phyloP scores from a whole-genome alignment of 495 filamentous ascomycete species.

The Neohortaea acidophila region DNA sequence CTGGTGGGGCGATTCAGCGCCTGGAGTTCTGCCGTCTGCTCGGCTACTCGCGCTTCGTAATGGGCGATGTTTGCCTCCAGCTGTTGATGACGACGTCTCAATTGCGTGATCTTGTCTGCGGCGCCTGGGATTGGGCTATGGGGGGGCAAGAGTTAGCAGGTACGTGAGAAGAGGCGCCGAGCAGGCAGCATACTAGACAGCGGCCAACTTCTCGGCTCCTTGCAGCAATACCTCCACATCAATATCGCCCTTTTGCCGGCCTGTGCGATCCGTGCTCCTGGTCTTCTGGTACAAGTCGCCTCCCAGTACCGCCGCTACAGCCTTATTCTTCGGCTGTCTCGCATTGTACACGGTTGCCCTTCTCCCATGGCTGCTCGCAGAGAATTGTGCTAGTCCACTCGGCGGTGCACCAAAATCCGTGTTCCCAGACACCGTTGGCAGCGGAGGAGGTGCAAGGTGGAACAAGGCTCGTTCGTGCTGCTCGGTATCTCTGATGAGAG shows the following conservation, averaged over 20 bases:
- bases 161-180: not conserved
- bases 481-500: conserved; percentile 89
- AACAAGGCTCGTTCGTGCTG: conserved; percentile 90
- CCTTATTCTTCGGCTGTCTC: conserved; percentile 57
- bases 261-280: conserved; percentile 36
- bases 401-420: not conserved
- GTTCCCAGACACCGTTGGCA: conserved; percentile 25
- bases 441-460: conserved; percentile 56
- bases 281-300: conserved; percentile 77
- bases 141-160: conserved; percentile 5
- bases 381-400: conserved; percentile 33
- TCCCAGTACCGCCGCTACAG: conserved; percentile 79
- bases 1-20: conserved; percentile 45
- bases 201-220: conserved; percentile 81
- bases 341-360: conserved; percentile 29
- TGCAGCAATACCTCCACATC: conserved; percentile 74
- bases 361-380: conserved; percentile 27
- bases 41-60: conserved; percentile 64
- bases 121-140: conserved; percentile 62
- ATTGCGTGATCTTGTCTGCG: conserved; percentile 54
- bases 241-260: conserved; percentile 44
- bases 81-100: conserved; percentile 56
- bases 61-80: conserved; percentile 58
- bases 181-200: conserved; percentile 51
- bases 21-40: conserved; percentile 60